Conservation (phyloP, 1,284 basidiomycete genomes). For the Acaromyces ingoldii region DNA sequence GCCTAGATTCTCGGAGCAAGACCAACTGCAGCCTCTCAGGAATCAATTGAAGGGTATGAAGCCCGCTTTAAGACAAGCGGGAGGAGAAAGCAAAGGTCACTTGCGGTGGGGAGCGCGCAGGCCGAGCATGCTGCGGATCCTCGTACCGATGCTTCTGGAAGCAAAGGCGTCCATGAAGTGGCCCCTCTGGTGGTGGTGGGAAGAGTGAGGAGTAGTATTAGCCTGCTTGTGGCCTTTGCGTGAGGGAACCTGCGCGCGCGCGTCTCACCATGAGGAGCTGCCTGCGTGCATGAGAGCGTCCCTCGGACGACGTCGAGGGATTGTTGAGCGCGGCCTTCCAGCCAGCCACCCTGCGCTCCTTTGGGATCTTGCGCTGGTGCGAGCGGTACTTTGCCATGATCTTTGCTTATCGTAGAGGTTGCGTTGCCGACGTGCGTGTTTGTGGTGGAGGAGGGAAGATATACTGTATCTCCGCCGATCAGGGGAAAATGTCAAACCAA, state of each 20-base stretch:
- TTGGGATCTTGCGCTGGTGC: slow-evolving; percentile 22
- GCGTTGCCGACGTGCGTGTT: too few relatives aligned
- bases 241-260: too few relatives aligned
- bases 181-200: slow-evolving; percentile 12
- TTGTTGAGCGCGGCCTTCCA: slow-evolving; percentile 37
- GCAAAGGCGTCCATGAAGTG: slow-evolving; percentile 24
- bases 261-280: slow-evolving; percentile 23
- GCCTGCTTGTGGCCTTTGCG: not conserved
- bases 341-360: slow-evolving; percentile 25
- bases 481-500: too few relatives aligned
- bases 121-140: slow-evolving; percentile 21
- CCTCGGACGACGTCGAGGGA: slow-evolving; percentile 23
- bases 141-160: slow-evolving; percentile 19
- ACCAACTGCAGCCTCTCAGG: too few relatives aligned
- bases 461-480: too few relatives aligned
- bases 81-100: not conserved
- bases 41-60: too few relatives aligned
- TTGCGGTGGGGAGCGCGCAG: slow-evolving; percentile 12
- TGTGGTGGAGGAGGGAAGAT: too few relatives aligned
- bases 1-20: too few relatives aligned
- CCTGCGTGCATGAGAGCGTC: slow-evolving; percentile 22
- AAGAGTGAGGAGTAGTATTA: not conserved
- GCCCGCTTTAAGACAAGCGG: not conserved
- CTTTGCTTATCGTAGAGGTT: too few relatives aligned
- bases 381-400: slow-evolving; percentile 2